These are phyloP conservation scores for Aechmea fasciata DNA, from an alignment of 176 grass and related monocot species.

Conservation along the genomic window DNA sequence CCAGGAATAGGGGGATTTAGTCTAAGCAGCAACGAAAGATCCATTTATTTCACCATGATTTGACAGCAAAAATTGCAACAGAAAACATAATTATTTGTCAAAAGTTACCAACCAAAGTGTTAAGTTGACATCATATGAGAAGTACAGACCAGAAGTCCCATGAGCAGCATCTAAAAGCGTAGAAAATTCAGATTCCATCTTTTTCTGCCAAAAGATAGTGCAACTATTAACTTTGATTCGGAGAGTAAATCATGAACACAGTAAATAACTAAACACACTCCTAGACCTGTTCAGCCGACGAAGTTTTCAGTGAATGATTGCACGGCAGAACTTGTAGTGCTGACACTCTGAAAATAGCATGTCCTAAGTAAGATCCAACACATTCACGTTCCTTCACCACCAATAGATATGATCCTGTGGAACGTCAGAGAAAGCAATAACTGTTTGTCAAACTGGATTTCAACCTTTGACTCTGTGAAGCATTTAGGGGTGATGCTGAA, in stretches of 20 bases:
- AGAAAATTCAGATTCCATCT: constrained; percentile 63
- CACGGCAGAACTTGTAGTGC: constrained; percentile 75
- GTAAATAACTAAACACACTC: constrained; percentile 20
- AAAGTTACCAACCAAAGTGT: constrained; percentile 57
- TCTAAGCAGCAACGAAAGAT: not conserved
- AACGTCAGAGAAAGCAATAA: not conserved
- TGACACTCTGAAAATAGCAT: constrained; percentile 83
- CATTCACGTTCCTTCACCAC: constrained; percentile 69
- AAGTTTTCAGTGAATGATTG: constrained; percentile 55
- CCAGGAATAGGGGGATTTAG: not conserved
- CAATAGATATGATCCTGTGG: constrained; percentile 67
- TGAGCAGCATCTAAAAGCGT: constrained; percentile 67
- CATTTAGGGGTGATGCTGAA: not conserved
- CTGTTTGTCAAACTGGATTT: not conserved
- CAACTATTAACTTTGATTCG: not conserved
- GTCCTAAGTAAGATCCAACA: constrained; percentile 78
- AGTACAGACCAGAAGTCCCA: constrained; percentile 69
- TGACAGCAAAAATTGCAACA: not conserved
- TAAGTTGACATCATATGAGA: constrained; percentile 90
- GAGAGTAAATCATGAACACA: not conserved
- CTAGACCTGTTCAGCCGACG: constrained; percentile 52
- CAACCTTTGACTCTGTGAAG: not conserved
- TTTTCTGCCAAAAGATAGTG: constrained; percentile 63
- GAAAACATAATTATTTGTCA: not conserved
- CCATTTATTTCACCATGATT: not conserved